Evolutionary conservation across 139 green algal species (phyloP), one percentile per base, ranked within the genome.

Genomic region (Ostreobium quekettii): DNA sequence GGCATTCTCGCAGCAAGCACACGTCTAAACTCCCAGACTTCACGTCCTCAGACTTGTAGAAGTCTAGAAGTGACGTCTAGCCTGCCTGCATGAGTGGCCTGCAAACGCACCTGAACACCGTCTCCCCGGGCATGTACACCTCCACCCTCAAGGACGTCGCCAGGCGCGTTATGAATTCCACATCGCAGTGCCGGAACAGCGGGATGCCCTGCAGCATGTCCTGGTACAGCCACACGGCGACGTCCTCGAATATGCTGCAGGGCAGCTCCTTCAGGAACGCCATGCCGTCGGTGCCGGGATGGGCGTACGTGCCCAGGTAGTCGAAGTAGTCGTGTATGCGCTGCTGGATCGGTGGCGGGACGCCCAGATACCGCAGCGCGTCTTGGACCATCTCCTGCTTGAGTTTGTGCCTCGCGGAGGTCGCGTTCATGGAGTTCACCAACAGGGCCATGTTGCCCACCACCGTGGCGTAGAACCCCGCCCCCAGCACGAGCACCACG

Each of bases 211-310:
- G 78, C 29, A 83, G 71, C 28, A 72, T 37, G 46, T 81, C 78
- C 28, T 57, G 36, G 48, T 83, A 78, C 76, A 87, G 70, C 60
- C 60, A 75, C 47, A 59, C 67, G 39, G 61, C 47, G 29, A 85
- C 83, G 69, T 86, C 82, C 37, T 78, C 64, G 31, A 66, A 38
- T 73, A 88, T 79, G 47, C 33, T 70, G 3, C 57, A 66, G 24
- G 82, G 82, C 66, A 88, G 73, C 57, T 82, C 67, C 11, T 47
- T 66, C 28, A 88, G 49, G 49, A 76, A 53, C 29, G 48, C 39
- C 73, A 88, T 85, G 38, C 78, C 77, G 46, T 88, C 79, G n/a
- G n/a, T n/a, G n/a, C n/a, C 71, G 29, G 81, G 78, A 66, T 87
- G 81, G 22, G 31, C 57, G 69, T 78, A 84, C 24, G 73, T 76